phyloP scores from a whole-genome alignment of 2,329 filamentous ascomycete species.

The Bimuria novae-zelandiae region DNA sequence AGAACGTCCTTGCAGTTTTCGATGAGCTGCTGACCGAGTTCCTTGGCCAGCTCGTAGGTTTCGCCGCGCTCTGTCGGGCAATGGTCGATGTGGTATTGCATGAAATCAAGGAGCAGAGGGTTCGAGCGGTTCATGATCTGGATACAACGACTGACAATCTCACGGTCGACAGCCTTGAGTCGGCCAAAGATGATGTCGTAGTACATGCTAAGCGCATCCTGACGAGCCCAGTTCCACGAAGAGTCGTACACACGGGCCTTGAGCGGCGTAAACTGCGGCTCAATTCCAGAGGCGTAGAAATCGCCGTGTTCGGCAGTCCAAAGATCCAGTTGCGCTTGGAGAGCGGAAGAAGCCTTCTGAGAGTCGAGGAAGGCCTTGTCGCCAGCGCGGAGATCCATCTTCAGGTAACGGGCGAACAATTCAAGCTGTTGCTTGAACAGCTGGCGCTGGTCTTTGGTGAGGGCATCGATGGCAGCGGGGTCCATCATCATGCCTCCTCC shows the following conservation, averaged over 20 bases:
- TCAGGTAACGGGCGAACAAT: conserved; percentile 91
- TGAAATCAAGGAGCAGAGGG: conserved; percentile 92
- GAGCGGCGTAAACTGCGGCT: conserved; percentile 88
- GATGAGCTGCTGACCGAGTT: conserved; percentile 89
- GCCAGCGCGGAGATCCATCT: conserved; percentile 94
- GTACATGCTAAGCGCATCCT: conserved; percentile 98
- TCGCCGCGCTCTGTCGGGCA: conserved; percentile 95
- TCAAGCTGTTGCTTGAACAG: conserved; percentile 99
- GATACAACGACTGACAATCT: conserved; percentile 98
- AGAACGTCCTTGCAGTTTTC: conserved; percentile 97
- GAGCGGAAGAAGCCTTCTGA: conserved; percentile 81
- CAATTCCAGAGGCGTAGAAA: conserved; percentile 92
- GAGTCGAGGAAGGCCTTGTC: conserved; percentile 90
- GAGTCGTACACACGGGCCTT: conserved; percentile 98
- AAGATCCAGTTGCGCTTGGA: conserved; percentile 91
- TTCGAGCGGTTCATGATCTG: conserved; percentile 99
- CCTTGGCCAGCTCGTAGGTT: conserved; percentile 96
- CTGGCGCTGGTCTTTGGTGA: conserved; percentile 94
- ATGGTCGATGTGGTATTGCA: conserved; percentile 99
- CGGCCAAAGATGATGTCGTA: conserved; percentile 98
- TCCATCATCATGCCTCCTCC: conserved; percentile 99
- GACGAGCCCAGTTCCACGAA: conserved; percentile 98
- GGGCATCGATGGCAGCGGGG: conserved; percentile 90
- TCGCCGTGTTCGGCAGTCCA: conserved; percentile 97
- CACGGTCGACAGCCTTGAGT: conserved; percentile 88